These are phyloP conservation scores for Stemphylium vesicarium DNA, from an alignment of 2,329 filamentous ascomycete genomes.

Conservation along the genomic window DNA sequence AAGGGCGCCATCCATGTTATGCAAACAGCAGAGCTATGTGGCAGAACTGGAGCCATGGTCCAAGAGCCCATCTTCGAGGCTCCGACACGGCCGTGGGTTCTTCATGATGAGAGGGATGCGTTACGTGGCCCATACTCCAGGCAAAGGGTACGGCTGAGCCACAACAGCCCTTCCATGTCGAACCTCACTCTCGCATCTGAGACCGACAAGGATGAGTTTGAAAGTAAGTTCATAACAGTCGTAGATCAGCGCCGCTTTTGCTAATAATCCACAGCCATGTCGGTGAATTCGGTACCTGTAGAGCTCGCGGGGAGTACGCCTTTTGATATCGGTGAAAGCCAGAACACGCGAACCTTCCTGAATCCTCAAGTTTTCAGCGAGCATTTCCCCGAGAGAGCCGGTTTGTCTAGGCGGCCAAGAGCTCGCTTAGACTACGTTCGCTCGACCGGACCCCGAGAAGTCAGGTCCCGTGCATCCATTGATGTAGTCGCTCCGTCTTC, in stretches of 20 bases:
- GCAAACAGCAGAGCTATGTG: conserved; percentile 34
- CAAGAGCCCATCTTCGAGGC: conserved; percentile 28
- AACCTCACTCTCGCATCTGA: conserved; percentile 28
- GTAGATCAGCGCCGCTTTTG: neutral
- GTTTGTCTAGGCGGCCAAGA: conserved; percentile 1
- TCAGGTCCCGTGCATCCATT: neutral
- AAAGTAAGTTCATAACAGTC: conserved; percentile 19
- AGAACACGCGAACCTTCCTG: conserved; percentile 16
- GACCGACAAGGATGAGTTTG: conserved; percentile 12
- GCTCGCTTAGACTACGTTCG: conserved; percentile 5
- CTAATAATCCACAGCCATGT: conserved; percentile 19
- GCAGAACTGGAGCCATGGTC: conserved; percentile 10
- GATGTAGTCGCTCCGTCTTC: conserved; percentile 7
- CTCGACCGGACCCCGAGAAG: neutral
- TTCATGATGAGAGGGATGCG: conserved; percentile 14
- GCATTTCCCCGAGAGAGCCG: neutral
- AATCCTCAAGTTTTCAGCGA: conserved; percentile 2
- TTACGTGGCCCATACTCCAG: conserved; percentile 33
- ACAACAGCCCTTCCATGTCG: conserved; percentile 30
- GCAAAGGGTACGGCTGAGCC: conserved; percentile 27
- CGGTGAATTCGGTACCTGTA: conserved; percentile 23
- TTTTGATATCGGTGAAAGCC: conserved; percentile 16
- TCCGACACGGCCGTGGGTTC: conserved; percentile 31
- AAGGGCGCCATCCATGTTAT: conserved; percentile 35
- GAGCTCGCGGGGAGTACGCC: conserved; percentile 41